Conservation (phyloP, 345 rosid genomes). For the Eucalyptus pauciflora region DNA sequence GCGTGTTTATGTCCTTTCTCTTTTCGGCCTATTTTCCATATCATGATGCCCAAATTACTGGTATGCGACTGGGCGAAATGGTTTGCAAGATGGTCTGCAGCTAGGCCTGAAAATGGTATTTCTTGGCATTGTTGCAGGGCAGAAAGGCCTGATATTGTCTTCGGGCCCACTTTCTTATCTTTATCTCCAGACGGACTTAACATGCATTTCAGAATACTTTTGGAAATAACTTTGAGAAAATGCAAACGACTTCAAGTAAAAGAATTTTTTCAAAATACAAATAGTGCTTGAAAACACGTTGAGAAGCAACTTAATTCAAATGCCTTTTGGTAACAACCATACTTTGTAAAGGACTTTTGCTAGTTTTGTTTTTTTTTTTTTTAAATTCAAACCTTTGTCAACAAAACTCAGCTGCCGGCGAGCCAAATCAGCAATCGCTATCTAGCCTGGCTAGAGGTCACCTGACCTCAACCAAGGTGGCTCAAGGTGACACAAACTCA, state of each 20-base stretch:
- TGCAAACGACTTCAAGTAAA: background rate
- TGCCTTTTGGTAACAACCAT: background rate
- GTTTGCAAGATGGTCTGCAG: background rate
- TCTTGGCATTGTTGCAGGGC: background rate
- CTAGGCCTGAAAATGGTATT: background rate
- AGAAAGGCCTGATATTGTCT: background rate
- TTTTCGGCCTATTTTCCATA: background rate
- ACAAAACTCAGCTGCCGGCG: rapidly evolving
- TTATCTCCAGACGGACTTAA: background rate
- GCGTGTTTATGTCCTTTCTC: background rate
- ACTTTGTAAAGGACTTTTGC: background rate
- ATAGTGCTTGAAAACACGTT: too few species aligned
- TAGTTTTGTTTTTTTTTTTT: too few species aligned
- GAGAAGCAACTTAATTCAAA: too few species aligned
- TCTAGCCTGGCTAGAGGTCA: background rate
- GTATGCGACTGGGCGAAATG: background rate
- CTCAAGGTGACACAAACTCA: background rate
- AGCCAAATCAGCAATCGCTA: background rate
- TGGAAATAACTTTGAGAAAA: too few species aligned
- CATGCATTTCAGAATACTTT: background rate
- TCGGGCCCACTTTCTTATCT: background rate
- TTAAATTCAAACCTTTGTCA: background rate
- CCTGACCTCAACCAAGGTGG: background rate
- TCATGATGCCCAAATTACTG: background rate
- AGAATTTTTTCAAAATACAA: too few species aligned